Percentiles rank a stretch among this genome's conserved stretches.
Evolutionary conservation across 345 rosid species (phyloP).

Genomic region (Pugionium cornutum): DNA sequence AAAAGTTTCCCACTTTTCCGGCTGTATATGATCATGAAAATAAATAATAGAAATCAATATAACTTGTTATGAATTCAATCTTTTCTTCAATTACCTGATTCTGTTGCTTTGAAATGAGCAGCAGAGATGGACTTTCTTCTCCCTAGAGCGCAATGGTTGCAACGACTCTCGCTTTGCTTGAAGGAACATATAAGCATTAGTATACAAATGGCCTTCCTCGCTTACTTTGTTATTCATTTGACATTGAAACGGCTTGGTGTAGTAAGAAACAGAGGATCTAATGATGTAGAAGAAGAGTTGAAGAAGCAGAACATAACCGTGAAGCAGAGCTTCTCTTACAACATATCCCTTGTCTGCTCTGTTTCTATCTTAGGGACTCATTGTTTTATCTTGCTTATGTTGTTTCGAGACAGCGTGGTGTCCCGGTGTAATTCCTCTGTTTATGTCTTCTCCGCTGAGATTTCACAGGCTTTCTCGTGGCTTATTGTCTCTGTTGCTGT

Average conservation of each 20-base stretch:
- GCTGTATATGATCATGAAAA: conserved; percentile 10
- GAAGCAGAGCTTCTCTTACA: conserved; percentile 50
- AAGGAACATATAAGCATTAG: conserved; percentile 57
- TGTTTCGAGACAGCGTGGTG: conserved; percentile 38
- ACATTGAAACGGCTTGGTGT: conserved; percentile 33
- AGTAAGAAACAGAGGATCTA: conserved; percentile 36
- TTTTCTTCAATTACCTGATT: conserved; percentile 4
- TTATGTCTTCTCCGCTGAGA: conserved; percentile 51
- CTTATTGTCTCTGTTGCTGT: conserved; percentile 43
- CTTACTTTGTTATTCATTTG: conserved; percentile 42
- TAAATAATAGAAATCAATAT: background rate
- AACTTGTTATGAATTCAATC: background rate
- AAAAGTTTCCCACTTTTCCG: background rate
- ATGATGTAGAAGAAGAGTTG: conserved; percentile 36
- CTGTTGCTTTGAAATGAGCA: conserved; percentile 15
- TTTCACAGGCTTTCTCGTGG: conserved; percentile 54
- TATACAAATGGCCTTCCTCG: conserved; percentile 55
- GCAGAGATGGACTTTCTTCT: conserved; percentile 19
- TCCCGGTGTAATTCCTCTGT: conserved; percentile 47
- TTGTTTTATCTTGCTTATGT: conserved; percentile 45
- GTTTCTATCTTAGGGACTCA: conserved; percentile 50
- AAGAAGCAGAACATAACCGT: conserved; percentile 34
- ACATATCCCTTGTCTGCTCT: conserved; percentile 49
- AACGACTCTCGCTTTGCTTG: conserved; percentile 49
- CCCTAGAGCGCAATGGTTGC: conserved; percentile 43